Evolutionary conservation across 345 rosid genomes (phyloP).

Genomic region (Cardamine resedifolia): DNA sequence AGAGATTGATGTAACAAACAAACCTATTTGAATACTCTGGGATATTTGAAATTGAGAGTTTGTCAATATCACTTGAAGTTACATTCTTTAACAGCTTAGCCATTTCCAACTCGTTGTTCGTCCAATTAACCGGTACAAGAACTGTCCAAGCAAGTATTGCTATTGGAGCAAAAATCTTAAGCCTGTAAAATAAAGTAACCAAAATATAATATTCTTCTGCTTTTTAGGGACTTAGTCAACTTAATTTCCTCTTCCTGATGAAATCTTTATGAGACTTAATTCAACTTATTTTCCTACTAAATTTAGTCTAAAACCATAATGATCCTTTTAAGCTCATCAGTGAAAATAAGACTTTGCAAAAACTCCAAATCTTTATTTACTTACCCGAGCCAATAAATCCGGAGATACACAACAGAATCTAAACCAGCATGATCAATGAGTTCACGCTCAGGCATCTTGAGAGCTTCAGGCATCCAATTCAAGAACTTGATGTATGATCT

Average conservation of each 20-base stretch:
- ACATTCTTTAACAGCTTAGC: constrained; percentile 46
- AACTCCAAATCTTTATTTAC: background rate
- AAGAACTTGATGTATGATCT: constrained; percentile 70
- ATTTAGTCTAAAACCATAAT: background rate
- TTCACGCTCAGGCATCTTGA: constrained; percentile 93
- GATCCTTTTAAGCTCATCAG: background rate
- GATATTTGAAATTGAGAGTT: constrained; percentile 84
- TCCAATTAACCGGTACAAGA: constrained; percentile 78
- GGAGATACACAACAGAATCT: constrained; percentile 90
- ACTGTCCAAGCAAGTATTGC: constrained; percentile 72
- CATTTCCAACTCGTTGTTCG: constrained; percentile 49
- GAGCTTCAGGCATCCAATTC: constrained; percentile 92
- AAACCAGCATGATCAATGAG: constrained; percentile 97
- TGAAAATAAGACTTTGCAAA: background rate
- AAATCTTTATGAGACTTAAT: background rate
- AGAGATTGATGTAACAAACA: background rate
- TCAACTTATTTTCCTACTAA: constrained; percentile 8
- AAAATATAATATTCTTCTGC: background rate
- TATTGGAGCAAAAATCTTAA: constrained; percentile 86
- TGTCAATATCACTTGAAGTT: constrained; percentile 84
- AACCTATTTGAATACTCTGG: constrained; percentile 68
- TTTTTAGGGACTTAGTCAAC: constrained; percentile 6
- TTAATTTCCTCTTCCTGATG: background rate
- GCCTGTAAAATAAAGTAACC: constrained; percentile 43
- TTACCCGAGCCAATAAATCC: constrained; percentile 93